Evolutionary conservation across 768 basidiomycete genomes (phyloP).

Genomic region (Porphyrellus cyaneotinctus): DNA sequence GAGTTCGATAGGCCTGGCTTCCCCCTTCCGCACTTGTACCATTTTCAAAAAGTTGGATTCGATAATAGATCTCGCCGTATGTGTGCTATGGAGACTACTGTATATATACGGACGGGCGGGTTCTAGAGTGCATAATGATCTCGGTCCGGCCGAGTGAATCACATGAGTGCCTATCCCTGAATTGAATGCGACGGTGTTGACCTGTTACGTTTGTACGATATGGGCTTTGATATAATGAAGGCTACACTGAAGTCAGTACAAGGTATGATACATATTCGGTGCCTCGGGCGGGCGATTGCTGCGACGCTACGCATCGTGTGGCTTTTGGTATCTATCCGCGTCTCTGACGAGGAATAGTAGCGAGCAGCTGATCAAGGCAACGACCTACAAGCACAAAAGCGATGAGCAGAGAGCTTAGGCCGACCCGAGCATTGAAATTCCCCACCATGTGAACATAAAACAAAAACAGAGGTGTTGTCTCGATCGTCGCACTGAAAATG

Average conservation of each 20-base stretch:
- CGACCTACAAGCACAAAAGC: slow-evolving; percentile 5
- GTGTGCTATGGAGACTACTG: neutral
- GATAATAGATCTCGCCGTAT: too few species aligned
- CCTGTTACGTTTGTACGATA: too few species aligned
- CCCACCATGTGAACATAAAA: slow-evolving; percentile 27
- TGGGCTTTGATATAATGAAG: neutral
- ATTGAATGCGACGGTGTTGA: too few species aligned
- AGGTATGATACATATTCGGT: neutral
- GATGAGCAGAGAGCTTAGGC: neutral
- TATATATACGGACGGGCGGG: too few species aligned
- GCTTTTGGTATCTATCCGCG: slow-evolving; percentile 13
- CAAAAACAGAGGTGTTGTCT: slow-evolving; percentile 16
- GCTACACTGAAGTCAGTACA: neutral
- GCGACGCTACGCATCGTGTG: slow-evolving; percentile 3
- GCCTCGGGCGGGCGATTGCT: neutral
- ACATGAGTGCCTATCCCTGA: too few species aligned
- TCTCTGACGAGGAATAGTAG: slow-evolving; percentile 25
- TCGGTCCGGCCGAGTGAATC: neutral
- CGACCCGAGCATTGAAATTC: neutral
- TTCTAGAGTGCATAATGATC: slow-evolving; percentile 2
- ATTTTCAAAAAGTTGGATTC: too few species aligned
- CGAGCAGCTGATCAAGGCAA: slow-evolving; percentile 14
- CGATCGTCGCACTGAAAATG: slow-evolving; percentile 24
- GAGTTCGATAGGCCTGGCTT: too few species aligned
- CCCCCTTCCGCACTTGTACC: too few species aligned